phyloP scores from a whole-genome alignment of 805 yeast species.

The Metschnikowia proteae region DNA sequence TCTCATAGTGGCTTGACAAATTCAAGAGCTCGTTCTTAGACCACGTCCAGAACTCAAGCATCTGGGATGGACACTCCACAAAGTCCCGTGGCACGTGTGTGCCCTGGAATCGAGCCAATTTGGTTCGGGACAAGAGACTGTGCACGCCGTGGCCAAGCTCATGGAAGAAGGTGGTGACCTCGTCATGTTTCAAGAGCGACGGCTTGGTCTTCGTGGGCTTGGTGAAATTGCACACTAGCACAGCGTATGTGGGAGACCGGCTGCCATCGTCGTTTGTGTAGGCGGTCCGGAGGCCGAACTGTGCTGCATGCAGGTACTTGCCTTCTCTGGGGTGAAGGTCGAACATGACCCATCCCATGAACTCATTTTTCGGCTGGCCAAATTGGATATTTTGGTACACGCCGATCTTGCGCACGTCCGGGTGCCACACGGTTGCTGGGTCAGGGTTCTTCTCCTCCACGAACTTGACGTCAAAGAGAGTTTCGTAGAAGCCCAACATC shows the following conservation, averaged over 20 bases:
- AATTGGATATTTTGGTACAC: conserved; percentile 58
- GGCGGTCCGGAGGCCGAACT: conserved; percentile 65
- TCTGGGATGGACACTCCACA: conserved; percentile 89
- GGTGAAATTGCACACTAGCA: conserved; percentile 81
- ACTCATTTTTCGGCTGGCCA: conserved; percentile 39
- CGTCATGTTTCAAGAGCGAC: conserved; percentile 69
- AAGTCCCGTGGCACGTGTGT: conserved; percentile 79
- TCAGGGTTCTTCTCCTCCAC: conserved; percentile 42
- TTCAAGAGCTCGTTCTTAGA: conserved; percentile 52
- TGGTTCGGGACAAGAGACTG: conserved; percentile 63
- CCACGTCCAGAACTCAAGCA: conserved; percentile 90
- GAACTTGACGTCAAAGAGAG: conserved; percentile 65
- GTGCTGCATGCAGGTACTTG: conserved; percentile 87
- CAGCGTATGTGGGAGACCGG: conserved; percentile 62
- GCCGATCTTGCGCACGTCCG: conserved; percentile 69
- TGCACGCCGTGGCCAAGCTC: conserved; percentile 90
- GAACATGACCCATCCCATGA: conserved; percentile 74
- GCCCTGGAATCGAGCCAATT: conserved; percentile 67
- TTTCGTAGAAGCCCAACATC: conserved; percentile 71
- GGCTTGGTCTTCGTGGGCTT: conserved; percentile 69
- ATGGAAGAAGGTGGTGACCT: conserved; percentile 82
- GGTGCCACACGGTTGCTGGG: conserved; percentile 62
- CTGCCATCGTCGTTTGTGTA: conserved; percentile 46
- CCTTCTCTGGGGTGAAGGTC: conserved; percentile 85
- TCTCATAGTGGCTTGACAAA: conserved; percentile 64